Evolutionary conservation across 352 stramenopile species (phyloP).

Genomic region (Thraustotheca clavata): DNA sequence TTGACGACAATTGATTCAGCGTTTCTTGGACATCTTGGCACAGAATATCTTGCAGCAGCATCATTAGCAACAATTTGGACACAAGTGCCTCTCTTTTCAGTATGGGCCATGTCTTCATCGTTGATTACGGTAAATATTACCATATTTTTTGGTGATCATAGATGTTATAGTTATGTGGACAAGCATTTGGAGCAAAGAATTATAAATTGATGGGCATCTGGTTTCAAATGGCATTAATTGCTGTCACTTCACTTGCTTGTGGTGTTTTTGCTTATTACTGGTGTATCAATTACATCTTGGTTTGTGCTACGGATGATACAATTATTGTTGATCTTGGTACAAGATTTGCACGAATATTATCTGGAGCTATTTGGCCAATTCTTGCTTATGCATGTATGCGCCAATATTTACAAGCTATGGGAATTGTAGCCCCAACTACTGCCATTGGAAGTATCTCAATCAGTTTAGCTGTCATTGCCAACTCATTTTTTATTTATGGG

Average conservation of each 20-base stretch:
- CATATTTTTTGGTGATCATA: neutral
- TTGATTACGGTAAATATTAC: conserved; percentile 43
- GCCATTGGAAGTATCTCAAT: conserved; percentile 62
- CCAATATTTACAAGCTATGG: conserved; percentile 76
- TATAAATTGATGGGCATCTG: conserved; percentile 59
- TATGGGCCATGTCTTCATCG: conserved; percentile 49
- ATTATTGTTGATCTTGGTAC: conserved; percentile 56
- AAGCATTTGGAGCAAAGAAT: conserved; percentile 69
- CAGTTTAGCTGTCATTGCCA: conserved; percentile 42
- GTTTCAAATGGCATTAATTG: conserved; percentile 60
- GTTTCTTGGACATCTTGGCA: conserved; percentile 71
- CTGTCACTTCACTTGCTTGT: conserved; percentile 46
- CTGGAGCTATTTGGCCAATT: conserved; percentile 68
- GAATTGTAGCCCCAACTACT: conserved; percentile 64
- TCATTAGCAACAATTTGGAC: conserved; percentile 70
- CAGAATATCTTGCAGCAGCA: conserved; percentile 52
- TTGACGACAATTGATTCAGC: conserved; percentile 64
- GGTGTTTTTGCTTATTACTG: conserved; percentile 60
- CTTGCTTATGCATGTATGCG: conserved; percentile 67
- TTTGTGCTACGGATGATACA: conserved; percentile 48
- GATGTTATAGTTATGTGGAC: conserved; percentile 36
- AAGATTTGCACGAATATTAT: conserved; percentile 65
- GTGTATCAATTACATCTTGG: conserved; percentile 48
- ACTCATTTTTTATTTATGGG: conserved; percentile 61
- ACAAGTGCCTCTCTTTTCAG: conserved; percentile 46